Conservation (phyloP, 2,329 filamentous ascomycete species). For the Pseudogymnoascus sp. region DNA sequence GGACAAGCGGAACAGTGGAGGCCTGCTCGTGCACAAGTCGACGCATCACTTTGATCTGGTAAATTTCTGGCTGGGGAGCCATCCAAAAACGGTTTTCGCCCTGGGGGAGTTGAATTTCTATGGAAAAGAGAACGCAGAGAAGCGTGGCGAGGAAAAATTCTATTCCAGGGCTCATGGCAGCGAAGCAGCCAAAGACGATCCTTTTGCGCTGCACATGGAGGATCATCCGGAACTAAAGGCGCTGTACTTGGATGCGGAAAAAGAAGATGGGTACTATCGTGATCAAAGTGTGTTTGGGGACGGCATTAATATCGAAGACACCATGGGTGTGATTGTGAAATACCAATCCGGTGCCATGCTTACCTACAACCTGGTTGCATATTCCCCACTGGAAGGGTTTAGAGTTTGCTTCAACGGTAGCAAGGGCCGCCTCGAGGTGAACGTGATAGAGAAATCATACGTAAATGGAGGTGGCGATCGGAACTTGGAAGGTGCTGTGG, state of each 20-base stretch:
- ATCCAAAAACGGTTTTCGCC: constrained; percentile 49
- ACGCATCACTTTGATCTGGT: constrained; percentile 59
- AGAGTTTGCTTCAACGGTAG: constrained; percentile 52
- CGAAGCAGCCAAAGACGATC: constrained; percentile 44
- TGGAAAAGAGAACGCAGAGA: constrained; percentile 53
- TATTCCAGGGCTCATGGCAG: constrained; percentile 45
- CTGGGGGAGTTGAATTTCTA: constrained; percentile 54
- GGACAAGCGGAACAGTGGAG: constrained; percentile 53
- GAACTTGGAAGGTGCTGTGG: constrained; percentile 45
- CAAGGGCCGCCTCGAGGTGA: constrained; percentile 50
- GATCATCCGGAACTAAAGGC: constrained; percentile 46
- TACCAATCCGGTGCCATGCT: constrained; percentile 51
- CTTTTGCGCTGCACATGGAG: constrained; percentile 52
- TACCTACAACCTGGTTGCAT: constrained; percentile 53
- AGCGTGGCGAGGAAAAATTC: constrained; percentile 43
- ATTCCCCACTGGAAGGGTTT: constrained; percentile 57
- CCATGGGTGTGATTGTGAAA: constrained; percentile 52
- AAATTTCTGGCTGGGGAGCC: constrained; percentile 54
- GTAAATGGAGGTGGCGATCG: constrained; percentile 55
- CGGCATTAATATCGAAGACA: constrained; percentile 59
- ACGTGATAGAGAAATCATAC: constrained; percentile 57
- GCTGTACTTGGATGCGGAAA: constrained; percentile 55
- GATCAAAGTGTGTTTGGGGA: constrained; percentile 58
- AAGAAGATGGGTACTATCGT: constrained; percentile 55
- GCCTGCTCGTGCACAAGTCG: constrained; percentile 54